These are phyloP conservation scores for Circinella umbellata DNA, from an alignment of 371 early-diverging fungal genomes.

Conservation along the genomic window DNA sequence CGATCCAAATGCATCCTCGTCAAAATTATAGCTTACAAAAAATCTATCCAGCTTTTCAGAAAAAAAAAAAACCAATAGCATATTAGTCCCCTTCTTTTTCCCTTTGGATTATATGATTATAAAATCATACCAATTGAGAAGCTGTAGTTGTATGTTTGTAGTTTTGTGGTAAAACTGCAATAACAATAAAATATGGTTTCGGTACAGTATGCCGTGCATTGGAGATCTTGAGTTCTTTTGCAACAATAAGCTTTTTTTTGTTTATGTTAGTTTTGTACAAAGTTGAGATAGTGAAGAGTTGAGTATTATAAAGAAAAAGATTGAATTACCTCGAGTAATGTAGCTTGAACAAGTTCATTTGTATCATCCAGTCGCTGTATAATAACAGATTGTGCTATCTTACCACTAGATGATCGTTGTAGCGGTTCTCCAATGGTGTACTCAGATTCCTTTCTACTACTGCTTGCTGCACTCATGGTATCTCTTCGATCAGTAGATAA, in stretches of 20 bases:
- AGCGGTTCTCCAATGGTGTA: background rate
- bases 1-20: conserved; percentile 38
- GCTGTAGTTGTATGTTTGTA: conserved; percentile 29
- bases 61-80: background rate
- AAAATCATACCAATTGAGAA: conserved; percentile 34
- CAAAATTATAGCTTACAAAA: conserved; percentile 57
- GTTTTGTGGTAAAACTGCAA: conserved; percentile 39
- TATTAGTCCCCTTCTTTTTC: no score
- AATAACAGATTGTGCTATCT: conserved; percentile 52
- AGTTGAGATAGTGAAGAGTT: no score
- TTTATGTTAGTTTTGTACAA: no score
- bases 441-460: conserved; percentile 6
- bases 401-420: conserved; percentile 18
- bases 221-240: conserved; percentile 53
- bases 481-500: conserved; percentile 4
- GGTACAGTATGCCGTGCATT: conserved; percentile 57
- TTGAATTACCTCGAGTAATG: conserved; percentile 49
- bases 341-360: conserved; percentile 49
- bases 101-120: no score
- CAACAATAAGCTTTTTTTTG: conserved; percentile 41
- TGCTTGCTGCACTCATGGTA: background rate
- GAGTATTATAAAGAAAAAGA: no score
- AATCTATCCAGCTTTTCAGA: conserved; percentile 50
- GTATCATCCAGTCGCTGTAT: conserved; percentile 50
- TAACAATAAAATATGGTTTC: conserved; percentile 50